phyloP scores from a whole-genome alignment of 371 early-diverging fungal species.

The Globomyces sp. region DNA sequence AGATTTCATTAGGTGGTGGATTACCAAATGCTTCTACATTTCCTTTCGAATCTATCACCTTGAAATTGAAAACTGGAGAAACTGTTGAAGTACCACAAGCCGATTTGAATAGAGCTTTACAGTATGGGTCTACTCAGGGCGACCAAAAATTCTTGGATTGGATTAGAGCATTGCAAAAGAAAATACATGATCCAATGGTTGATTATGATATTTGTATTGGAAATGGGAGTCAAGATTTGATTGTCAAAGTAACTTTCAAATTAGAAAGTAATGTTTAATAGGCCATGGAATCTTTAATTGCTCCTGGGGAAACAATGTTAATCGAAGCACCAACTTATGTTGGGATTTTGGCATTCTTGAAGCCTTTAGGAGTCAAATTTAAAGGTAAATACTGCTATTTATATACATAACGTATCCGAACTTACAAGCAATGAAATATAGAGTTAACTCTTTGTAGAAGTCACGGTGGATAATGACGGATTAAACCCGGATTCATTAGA shows the following conservation, averaged over 20 bases:
- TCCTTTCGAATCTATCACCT: constrained; percentile 63
- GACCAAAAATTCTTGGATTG: constrained; percentile 55
- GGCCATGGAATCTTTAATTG: constrained; percentile 55
- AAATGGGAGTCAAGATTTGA: constrained; percentile 72
- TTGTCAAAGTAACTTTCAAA: constrained; percentile 49
- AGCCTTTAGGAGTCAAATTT: constrained; percentile 63
- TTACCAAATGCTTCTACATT: constrained; percentile 70
- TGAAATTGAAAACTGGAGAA: constrained; percentile 62
- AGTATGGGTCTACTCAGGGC: constrained; percentile 46
- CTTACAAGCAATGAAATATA: too few species aligned
- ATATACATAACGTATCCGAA: too few species aligned
- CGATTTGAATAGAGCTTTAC: constrained; percentile 41
- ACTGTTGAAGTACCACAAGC: constrained; percentile 35
- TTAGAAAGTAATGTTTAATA: too few species aligned
- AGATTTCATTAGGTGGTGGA: constrained; percentile 32
- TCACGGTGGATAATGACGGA: constrained; percentile 46
- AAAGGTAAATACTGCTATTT: too few species aligned
- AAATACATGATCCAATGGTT: constrained; percentile 55
- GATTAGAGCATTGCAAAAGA: constrained; percentile 60
- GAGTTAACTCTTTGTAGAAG: constrained; percentile 27
- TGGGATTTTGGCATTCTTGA: constrained; percentile 69
- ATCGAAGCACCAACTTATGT: constrained; percentile 76
- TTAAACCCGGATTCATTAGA: constrained; percentile 65
- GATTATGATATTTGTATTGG: constrained; percentile 65
- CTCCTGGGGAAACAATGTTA: constrained; percentile 58